phyloP scores from a whole-genome alignment of 1,284 basidiomycete species.

The Mycosarcoma mackinlayi region DNA sequence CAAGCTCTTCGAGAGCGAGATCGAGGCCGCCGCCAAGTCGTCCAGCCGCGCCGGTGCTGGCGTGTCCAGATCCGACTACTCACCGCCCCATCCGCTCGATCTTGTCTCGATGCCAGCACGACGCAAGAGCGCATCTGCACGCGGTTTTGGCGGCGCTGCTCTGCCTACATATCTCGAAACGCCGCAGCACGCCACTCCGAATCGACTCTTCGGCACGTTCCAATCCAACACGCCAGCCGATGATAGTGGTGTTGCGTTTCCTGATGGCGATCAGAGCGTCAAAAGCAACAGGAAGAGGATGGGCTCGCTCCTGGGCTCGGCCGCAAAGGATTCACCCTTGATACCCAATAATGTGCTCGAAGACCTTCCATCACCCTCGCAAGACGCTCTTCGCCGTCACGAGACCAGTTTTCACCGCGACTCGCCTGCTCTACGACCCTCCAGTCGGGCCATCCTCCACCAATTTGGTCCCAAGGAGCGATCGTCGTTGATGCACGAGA shows the following conservation, averaged over 20 bases:
- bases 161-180: conserved; percentile 17
- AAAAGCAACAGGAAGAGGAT: conserved; percentile 38
- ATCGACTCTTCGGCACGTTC: conserved; percentile 30
- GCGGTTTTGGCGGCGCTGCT: conserved; percentile 8
- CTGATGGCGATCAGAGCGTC: conserved; percentile 26
- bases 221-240: conserved; percentile 35
- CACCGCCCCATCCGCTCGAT: conserved; percentile 8
- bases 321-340: conserved; percentile 18
- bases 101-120: conserved; percentile 33
- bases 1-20: conserved; percentile 51
- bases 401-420: conserved; percentile 42
- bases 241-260: conserved; percentile 52
- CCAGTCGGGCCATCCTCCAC: conserved; percentile 12
- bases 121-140: conserved; percentile 6
- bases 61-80: conserved; percentile 1
- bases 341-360: conserved; percentile 21
- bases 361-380: conserved; percentile 34
- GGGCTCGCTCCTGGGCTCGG: conserved; percentile 8
- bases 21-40: conserved; percentile 35
- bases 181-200: conserved; percentile 25
- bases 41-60: conserved; percentile 2
- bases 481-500: conserved; percentile 54
- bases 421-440: conserved; percentile 33
- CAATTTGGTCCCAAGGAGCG: conserved; percentile 52
- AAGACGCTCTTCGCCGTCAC: conserved; percentile 32